Evolutionary conservation across 2,329 filamentous ascomycete genomes (phyloP).

Genomic region (Xylariaceae sp.): DNA sequence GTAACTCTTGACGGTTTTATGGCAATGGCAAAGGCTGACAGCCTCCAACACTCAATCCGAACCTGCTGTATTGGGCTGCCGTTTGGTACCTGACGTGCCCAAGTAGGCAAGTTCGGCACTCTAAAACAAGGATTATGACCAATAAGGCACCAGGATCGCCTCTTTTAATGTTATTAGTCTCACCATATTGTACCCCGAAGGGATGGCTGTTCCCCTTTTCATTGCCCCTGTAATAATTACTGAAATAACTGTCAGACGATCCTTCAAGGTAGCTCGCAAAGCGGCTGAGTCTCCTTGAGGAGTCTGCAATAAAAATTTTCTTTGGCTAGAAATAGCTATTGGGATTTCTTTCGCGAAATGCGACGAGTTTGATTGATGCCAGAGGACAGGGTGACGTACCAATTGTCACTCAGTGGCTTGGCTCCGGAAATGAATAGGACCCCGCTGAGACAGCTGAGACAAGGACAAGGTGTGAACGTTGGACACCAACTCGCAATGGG

Average conservation of each 20-base stretch:
- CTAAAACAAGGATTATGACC: constrained; percentile 23
- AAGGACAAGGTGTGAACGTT: constrained; percentile 21
- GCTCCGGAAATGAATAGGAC: constrained; percentile 24
- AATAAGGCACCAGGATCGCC: constrained; percentile 22
- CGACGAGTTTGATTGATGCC: constrained; percentile 17
- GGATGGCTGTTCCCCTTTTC: constrained; percentile 21
- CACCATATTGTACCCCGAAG: constrained; percentile 13
- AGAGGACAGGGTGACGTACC: constrained; percentile 11
- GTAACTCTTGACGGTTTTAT: constrained; percentile 22
- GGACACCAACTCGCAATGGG: constrained; percentile 17
- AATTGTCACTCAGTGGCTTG: constrained; percentile 21
- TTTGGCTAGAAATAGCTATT: constrained; percentile 21
- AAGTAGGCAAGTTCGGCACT: constrained; percentile 27
- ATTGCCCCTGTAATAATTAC: constrained; percentile 26
- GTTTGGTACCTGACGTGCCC: constrained; percentile 31
- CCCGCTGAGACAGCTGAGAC: too few relatives aligned
- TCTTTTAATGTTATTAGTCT: constrained; percentile 29
- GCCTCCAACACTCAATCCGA: constrained; percentile 3
- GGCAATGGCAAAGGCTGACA: constrained; percentile 4
- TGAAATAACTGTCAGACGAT: constrained; percentile 28
- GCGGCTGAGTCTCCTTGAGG: constrained; percentile 14
- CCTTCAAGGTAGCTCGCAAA: constrained; percentile 17
- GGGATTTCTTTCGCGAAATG: constrained; percentile 4
- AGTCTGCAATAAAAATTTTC: constrained; percentile 18
- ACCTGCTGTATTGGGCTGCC: constrained; percentile 29